Base-by-base conservation (phyloP, 441 rosid genomes). In the Pelargonium myrrhifolium region DNA sequence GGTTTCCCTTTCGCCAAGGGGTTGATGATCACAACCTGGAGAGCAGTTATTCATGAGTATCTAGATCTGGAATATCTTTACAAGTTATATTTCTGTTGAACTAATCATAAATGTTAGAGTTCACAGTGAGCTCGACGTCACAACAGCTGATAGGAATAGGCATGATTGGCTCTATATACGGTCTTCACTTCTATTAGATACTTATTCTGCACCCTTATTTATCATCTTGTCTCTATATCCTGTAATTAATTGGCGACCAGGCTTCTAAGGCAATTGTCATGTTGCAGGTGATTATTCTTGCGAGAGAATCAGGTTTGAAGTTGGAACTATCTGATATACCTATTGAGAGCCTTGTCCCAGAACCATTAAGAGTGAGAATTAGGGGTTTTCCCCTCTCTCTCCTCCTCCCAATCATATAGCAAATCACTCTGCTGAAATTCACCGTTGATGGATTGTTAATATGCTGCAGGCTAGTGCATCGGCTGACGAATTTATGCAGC, bases 391-490 rank as follows among this genome's bases (percentile, higher is more conserved):
- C 14, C 55, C 14, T 47, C 15, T 47, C 55, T 47, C 55, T n/a
- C n/a, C 55, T 6, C 55, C 14, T 12, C 55, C 55, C 55, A 2
- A 47, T 47, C 55, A 47, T 49, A 49, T 17, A 49, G 8, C 56
- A 49, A 0, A 49, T 17, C 20, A 49, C 56, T 49, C 17, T 11
- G 8, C 56, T 14, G 4, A 20, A 22, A 11, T 70, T 49, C 60
- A 43, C 14, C 31, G 35, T 17, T 65, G 12, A 51, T 65, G 31
- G 2, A 24, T 64, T 15, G 26, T 47, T 15, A 42, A 43, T 69
- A 59, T 68, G 66, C 56, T 79, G 69, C 82, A 94, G 97, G 85
- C 81, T 51, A 77, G 83, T 71, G 60, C 24, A 17, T 53, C 60
- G 7, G 60, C 24, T 53, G 60, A 53, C 22, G 60, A 53, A 5